A percentile compares a stretch with the other conserved stretches of the same genome.
Conservation (phyloP, 2,329 filamentous ascomycete species). For the Alternaria burnsii region DNA sequence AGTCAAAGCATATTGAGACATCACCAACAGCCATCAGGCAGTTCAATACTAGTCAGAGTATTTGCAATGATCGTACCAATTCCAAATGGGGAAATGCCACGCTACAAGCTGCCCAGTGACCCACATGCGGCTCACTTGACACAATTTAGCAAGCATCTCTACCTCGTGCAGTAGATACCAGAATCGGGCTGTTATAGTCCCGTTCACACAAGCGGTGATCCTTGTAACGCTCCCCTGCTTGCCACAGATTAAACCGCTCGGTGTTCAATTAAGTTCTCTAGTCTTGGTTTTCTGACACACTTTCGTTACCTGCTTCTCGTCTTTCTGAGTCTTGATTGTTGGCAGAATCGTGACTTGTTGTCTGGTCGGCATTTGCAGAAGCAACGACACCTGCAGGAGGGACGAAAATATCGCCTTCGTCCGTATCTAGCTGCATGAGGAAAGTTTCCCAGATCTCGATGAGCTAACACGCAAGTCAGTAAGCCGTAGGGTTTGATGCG, state of each 20-base stretch:
- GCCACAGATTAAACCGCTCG: background rate
- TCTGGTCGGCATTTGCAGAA: conserved; percentile 30
- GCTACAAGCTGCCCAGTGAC: background rate
- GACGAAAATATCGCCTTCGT: conserved; percentile 70
- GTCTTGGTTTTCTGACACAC: background rate
- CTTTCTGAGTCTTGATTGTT: conserved; percentile 18
- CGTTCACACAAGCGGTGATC: background rate
- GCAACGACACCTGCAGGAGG: conserved; percentile 51
- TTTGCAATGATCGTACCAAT: background rate
- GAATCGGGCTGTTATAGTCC: background rate
- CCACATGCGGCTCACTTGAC: conserved; percentile 5
- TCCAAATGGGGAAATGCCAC: background rate
- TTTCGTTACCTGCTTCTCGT: conserved; percentile 2
- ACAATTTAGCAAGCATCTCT: background rate
- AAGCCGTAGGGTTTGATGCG: background rate
- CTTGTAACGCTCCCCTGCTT: background rate
- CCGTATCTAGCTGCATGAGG: conserved; percentile 91
- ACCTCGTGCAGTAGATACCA: background rate
- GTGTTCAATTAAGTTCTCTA: background rate
- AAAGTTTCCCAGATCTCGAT: conserved; percentile 98
- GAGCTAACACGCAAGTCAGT: conserved; percentile 55
- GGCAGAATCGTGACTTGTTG: conserved; percentile 20
- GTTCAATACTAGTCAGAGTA: background rate
- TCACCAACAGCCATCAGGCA: background rate
- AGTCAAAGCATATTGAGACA: background rate